Evolutionary conservation across 2,329 filamentous ascomycete species (phyloP).

Genomic region (Alternaria sp.): DNA sequence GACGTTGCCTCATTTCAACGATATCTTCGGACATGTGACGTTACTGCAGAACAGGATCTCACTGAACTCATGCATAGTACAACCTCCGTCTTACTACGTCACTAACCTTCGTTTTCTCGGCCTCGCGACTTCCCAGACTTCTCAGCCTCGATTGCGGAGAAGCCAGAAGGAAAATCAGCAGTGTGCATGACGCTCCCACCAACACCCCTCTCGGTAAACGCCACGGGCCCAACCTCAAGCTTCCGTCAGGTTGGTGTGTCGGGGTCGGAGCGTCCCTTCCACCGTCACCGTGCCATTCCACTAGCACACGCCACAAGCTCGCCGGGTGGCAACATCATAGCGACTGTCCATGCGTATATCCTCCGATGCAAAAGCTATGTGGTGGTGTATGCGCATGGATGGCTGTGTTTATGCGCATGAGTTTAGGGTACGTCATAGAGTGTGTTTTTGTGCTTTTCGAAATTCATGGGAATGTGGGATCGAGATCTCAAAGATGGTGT

Average conservation of each 20-base stretch:
- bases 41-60: background rate
- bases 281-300: background rate
- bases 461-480: background rate
- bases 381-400: background rate
- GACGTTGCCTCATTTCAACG: background rate
- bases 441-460: background rate
- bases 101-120: background rate
- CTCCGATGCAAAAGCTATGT: background rate
- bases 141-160: background rate
- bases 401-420: background rate
- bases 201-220: background rate
- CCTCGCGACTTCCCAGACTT: background rate
- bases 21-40: background rate
- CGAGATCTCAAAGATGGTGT: background rate
- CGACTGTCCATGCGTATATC: background rate
- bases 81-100: background rate
- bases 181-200: background rate
- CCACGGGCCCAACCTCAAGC: background rate
- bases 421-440: background rate
- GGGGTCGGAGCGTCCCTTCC: background rate
- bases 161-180: background rate
- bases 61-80: too few relatives aligned
- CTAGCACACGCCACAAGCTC: background rate
- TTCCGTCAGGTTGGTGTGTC: background rate
- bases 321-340: background rate